phyloP scores from a whole-genome alignment of 2,329 filamentous ascomycete species.

The Grosmannia serpens region DNA sequence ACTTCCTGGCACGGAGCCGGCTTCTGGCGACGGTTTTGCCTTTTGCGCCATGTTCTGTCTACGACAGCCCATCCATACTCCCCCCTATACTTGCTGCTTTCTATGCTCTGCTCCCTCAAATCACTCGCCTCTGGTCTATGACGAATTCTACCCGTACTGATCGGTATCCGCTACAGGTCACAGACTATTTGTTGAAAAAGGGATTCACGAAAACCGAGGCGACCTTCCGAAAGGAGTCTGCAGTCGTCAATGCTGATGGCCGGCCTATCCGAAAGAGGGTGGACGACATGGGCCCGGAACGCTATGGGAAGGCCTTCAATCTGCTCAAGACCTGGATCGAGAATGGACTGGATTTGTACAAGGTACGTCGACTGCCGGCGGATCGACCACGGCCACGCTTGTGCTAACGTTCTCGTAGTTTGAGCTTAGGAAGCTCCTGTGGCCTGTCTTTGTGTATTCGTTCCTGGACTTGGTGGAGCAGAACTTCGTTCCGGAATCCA shows the following conservation, averaged over 20 bases:
- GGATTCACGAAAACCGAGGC: conserved; percentile 90
- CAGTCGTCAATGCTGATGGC: conserved; percentile 70
- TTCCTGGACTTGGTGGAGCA: conserved; percentile 70
- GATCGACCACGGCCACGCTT: neutral
- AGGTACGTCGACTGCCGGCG: conserved; percentile 36
- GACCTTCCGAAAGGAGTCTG: conserved; percentile 82
- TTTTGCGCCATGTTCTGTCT: neutral
- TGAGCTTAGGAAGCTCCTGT: conserved; percentile 76
- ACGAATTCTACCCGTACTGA: neutral
- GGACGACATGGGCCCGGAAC: conserved; percentile 62
- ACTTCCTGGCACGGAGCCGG: no score
- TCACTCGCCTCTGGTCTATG: neutral
- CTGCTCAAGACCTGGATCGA: conserved; percentile 76
- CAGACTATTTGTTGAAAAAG: conserved; percentile 92
- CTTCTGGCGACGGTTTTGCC: neutral
- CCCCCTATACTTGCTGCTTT: neutral
- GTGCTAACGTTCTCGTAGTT: conserved; percentile 39
- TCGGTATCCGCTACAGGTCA: conserved; percentile 39
- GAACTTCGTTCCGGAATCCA: conserved; percentile 59
- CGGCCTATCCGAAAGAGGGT: conserved; percentile 55
- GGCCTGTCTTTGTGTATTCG: conserved; percentile 91
- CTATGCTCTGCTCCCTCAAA: neutral
- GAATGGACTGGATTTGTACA: conserved; percentile 87
- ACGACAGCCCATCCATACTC: neutral
- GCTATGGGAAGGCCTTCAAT: conserved; percentile 65